phyloP scores from a whole-genome alignment of 805 yeast genomes.

The Dipodascus geniculatus region DNA sequence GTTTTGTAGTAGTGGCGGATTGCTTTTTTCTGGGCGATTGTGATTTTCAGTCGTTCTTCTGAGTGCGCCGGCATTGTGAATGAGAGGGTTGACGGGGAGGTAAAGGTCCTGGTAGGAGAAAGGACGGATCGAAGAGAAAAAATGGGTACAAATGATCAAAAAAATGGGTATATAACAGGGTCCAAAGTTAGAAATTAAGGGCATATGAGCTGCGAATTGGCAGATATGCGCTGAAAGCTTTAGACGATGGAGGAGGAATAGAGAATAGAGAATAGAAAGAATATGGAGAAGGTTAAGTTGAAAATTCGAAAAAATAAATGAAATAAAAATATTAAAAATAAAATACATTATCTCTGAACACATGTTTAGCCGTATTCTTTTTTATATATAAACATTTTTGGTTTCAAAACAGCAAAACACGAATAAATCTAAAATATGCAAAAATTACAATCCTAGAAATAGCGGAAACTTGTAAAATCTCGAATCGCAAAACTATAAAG shows the following conservation, averaged over 20 bases:
- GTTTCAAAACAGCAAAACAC: not conserved
- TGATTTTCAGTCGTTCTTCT: not conserved
- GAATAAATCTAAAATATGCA: not conserved
- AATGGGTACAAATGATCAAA: too few relatives aligned
- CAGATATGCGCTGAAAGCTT: too few relatives aligned
- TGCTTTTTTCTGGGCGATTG: slow-evolving; percentile 1
- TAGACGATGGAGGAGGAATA: too few relatives aligned
- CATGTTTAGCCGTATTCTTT: not conserved
- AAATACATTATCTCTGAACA: not conserved
- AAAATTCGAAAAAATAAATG: not conserved
- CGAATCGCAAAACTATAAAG: too few relatives aligned
- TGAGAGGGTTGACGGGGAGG: not conserved
- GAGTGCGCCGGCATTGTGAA: not conserved
- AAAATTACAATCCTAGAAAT: too few relatives aligned
- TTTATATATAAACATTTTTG: too few relatives aligned
- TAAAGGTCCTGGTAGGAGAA: too few relatives aligned
- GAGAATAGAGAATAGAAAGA: too few relatives aligned
- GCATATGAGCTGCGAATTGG: not conserved
- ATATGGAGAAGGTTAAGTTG: not conserved
- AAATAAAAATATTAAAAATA: too few relatives aligned
- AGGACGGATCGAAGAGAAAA: too few relatives aligned
- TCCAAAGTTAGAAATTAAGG: not conserved
- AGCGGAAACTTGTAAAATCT: too few relatives aligned
- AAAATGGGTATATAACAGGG: too few relatives aligned
- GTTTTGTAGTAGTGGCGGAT: not conserved